Conservation (phyloP, 2,329 filamentous ascomycete species). For the Colletotrichum sp. region DNA sequence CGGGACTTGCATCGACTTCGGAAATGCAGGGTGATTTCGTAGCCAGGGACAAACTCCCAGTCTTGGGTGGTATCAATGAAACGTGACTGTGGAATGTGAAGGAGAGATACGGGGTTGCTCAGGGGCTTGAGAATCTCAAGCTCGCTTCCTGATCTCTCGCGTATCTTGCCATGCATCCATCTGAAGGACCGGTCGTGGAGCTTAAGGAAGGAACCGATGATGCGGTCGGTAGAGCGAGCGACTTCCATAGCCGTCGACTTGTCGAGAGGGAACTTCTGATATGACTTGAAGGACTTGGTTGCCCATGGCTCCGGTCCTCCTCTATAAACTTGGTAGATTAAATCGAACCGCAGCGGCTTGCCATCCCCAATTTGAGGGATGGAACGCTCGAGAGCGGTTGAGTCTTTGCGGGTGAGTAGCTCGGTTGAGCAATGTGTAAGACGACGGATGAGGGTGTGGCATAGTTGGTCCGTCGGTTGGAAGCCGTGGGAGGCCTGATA, state of each 20-base stretch:
- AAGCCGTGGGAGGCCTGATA: constrained; percentile 53
- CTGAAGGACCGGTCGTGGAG: constrained; percentile 55
- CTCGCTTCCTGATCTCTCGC: constrained; percentile 39
- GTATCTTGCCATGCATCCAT: constrained; percentile 49
- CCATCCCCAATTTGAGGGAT: constrained; percentile 30
- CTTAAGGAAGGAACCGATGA: constrained; percentile 55
- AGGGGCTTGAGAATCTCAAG: constrained; percentile 46
- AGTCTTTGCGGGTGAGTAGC: constrained; percentile 59
- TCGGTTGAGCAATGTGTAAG: constrained; percentile 58
- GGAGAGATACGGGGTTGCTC: constrained; percentile 48
- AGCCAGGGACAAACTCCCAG: constrained; percentile 56
- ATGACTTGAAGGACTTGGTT: constrained; percentile 53
- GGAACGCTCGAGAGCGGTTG: constrained; percentile 46
- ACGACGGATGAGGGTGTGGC: constrained; percentile 53
- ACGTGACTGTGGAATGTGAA: constrained; percentile 49
- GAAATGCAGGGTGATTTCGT: constrained; percentile 50
- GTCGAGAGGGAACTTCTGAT: constrained; percentile 53
- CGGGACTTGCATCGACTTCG: constrained; percentile 44
- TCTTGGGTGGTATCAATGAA: constrained; percentile 50
- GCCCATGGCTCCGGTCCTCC: constrained; percentile 43
- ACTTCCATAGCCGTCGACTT: constrained; percentile 50
- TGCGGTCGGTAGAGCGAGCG: constrained; percentile 53
- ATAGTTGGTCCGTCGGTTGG: constrained; percentile 49
- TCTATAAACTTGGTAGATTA: constrained; percentile 51
- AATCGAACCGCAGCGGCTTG: constrained; percentile 54